These are phyloP conservation scores for Pythium phragmitis DNA, from an alignment of 352 stramenopile genomes.

Conservation along the genomic window DNA sequence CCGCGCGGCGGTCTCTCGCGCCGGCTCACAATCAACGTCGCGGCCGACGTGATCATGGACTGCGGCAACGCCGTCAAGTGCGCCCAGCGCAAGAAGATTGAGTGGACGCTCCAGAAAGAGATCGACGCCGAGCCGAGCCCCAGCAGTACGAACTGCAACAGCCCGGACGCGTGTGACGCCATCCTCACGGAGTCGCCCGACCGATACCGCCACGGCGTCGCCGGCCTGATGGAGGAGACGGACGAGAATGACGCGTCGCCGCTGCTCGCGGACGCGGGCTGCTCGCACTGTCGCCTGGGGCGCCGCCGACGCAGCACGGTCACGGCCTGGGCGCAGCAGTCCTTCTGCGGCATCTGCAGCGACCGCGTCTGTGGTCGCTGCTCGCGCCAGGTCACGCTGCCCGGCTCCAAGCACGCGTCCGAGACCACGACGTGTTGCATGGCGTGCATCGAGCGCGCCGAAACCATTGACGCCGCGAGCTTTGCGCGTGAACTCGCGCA, in stretches of 20 bases:
- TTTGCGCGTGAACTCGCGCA: slow-evolving; percentile 10
- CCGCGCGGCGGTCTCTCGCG: slow-evolving; percentile 29
- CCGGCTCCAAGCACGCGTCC: not conserved
- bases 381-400: slow-evolving; percentile 5
- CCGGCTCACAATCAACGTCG: slow-evolving; percentile 22
- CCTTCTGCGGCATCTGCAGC: slow-evolving; percentile 11
- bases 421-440: slow-evolving; percentile 14
- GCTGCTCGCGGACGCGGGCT: slow-evolving; percentile 1
- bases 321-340: not conserved
- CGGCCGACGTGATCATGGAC: slow-evolving; percentile 30
- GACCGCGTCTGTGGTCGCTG: slow-evolving; percentile 18
- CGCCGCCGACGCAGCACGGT: slow-evolving; percentile 9
- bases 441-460: slow-evolving; percentile 9
- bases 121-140: not conserved
- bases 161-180: slow-evolving; percentile 2
- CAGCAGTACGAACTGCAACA: too few species aligned
- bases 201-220: not conserved
- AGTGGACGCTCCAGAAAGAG: slow-evolving; percentile 23
- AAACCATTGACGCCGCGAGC: slow-evolving; percentile 12
- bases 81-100: slow-evolving; percentile 31
- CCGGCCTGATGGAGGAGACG: not conserved
- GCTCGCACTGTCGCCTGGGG: slow-evolving; percentile 3
- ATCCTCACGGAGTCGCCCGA: not conserved
- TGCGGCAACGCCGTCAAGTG: slow-evolving; percentile 18
- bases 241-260: slow-evolving; percentile 3